A percentile compares a stretch with the other conserved stretches of the same genome.
Conservation (phyloP, 331 rosid genomes). For the Telfairia occidentalis region DNA sequence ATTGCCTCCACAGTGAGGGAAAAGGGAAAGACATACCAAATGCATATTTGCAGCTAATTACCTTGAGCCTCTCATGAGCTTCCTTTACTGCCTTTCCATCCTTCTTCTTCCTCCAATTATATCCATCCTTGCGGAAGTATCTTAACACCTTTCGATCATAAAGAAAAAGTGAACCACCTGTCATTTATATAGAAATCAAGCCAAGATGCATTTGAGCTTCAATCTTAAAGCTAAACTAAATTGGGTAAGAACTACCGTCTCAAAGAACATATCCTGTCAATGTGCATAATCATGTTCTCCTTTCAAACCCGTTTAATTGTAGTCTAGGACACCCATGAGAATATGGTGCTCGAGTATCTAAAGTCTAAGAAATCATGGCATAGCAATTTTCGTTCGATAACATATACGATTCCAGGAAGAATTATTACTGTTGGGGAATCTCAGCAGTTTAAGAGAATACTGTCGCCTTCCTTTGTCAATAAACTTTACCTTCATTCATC, state of each 20-base stretch:
- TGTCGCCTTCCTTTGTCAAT: background rate
- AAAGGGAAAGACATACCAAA: background rate
- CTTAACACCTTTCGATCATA: constrained; percentile 84
- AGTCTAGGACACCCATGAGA: background rate
- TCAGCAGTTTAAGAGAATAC: background rate
- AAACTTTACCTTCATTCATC: background rate
- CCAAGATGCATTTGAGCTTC: constrained; percentile 3
- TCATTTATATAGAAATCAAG: constrained; percentile 20
- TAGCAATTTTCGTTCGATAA: background rate
- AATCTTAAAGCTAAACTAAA: background rate
- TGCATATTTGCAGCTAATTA: constrained; percentile 16
- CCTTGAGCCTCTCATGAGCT: constrained; percentile 94
- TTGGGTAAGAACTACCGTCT: background rate
- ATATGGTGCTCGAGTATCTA: background rate
- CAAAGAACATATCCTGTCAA: background rate
- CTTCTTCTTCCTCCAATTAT: constrained; percentile 91
- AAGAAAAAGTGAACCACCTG: constrained; percentile 87
- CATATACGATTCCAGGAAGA: background rate
- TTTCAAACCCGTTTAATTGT: background rate
- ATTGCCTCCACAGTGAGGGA: background rate
- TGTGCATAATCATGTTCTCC: background rate
- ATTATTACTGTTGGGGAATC: background rate
- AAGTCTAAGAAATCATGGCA: background rate
- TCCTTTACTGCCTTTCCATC: constrained; percentile 87
- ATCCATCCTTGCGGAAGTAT: constrained; percentile 87